Percentiles rank a stretch among this genome's conserved stretches.
Evolutionary conservation across 2,329 filamentous ascomycete genomes (phyloP).

Genomic region (Aaosphaeria pasadenensis): DNA sequence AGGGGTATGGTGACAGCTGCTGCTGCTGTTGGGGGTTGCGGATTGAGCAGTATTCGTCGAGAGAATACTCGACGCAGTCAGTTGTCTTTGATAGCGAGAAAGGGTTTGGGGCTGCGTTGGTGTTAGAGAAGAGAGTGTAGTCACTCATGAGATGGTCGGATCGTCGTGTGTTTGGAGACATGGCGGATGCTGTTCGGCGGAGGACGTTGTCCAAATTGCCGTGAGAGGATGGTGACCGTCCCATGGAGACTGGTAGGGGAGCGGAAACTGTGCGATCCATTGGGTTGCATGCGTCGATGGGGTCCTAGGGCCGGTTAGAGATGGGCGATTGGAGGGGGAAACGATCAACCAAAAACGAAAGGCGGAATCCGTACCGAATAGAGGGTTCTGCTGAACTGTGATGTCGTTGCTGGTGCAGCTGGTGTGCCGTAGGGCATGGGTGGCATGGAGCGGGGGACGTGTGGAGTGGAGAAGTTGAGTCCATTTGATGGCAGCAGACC

Average conservation of each 20-base stretch:
- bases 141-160: conserved; percentile 20
- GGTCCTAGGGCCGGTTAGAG: conserved; percentile 29
- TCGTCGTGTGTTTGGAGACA: conserved; percentile 5
- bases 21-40: conserved; percentile 27
- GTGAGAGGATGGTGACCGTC: background rate
- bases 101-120: conserved; percentile 15
- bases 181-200: conserved; percentile 18
- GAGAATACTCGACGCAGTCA: conserved; percentile 33
- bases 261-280: conserved; percentile 36
- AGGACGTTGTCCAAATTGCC: conserved; percentile 12
- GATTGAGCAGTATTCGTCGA: conserved; percentile 25
- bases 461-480: background rate
- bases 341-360: conserved; percentile 20
- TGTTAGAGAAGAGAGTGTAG: conserved; percentile 31
- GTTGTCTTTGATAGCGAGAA: conserved; percentile 14
- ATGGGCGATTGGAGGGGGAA: conserved; percentile 4
- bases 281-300: conserved; percentile 10
- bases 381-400: conserved; percentile 6
- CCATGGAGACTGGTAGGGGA: conserved; percentile 23
- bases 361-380: conserved; percentile 23
- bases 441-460: conserved; percentile 35
- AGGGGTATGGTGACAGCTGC: conserved; percentile 16
- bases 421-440: conserved; percentile 1
- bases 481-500: background rate
- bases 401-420: conserved; percentile 1